Percentiles rank a stretch among this genome's conserved stretches.
phyloP scores from a whole-genome alignment of 139 green algal species.

The Microglena sp. region DNA sequence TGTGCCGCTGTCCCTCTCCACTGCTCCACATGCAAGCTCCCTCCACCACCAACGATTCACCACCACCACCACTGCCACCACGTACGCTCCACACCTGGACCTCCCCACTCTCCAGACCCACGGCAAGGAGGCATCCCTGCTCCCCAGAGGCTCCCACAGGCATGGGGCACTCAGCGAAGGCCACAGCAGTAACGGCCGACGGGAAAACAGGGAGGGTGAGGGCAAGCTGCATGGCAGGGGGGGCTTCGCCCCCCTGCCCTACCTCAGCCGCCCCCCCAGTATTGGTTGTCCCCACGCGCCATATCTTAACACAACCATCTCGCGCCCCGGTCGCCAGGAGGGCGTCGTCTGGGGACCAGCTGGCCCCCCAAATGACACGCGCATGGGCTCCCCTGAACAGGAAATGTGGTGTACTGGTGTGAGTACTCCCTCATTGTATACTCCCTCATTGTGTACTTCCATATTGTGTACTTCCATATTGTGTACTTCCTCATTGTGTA shows the following conservation, averaged over 20 bases:
- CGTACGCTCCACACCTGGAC: slow-evolving; percentile 34
- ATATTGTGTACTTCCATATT: neutral
- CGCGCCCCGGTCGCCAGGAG: slow-evolving; percentile 63
- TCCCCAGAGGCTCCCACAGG: neutral
- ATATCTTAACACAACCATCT: slow-evolving; percentile 67
- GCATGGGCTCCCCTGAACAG: slow-evolving; percentile 69
- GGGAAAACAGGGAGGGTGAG: neutral
- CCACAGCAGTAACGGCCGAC: neutral
- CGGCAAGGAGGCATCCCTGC: slow-evolving; percentile 38
- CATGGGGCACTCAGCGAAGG: neutral
- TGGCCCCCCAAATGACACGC: slow-evolving; percentile 65
- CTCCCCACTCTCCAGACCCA: slow-evolving; percentile 54
- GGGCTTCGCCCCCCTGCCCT: neutral
- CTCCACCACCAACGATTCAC: neutral
- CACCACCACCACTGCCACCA: neutral
- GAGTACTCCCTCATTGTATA: neutral
- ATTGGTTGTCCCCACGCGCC: slow-evolving; percentile 15
- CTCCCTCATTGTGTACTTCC: neutral
- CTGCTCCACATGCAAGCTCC: slow-evolving; percentile 27
- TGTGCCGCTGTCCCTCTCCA: slow-evolving; percentile 25
- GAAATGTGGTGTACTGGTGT: too few species aligned
- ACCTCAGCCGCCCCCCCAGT: neutral
- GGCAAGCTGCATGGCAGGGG: slow-evolving; percentile 1
- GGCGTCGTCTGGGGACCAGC: slow-evolving; percentile 53
- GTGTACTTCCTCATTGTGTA: neutral